A percentile compares a stretch with the other conserved stretches of the same genome.
These are phyloP conservation scores for Syzygium malaccense DNA, from an alignment of 441 rosid species.

Conservation along the genomic window DNA sequence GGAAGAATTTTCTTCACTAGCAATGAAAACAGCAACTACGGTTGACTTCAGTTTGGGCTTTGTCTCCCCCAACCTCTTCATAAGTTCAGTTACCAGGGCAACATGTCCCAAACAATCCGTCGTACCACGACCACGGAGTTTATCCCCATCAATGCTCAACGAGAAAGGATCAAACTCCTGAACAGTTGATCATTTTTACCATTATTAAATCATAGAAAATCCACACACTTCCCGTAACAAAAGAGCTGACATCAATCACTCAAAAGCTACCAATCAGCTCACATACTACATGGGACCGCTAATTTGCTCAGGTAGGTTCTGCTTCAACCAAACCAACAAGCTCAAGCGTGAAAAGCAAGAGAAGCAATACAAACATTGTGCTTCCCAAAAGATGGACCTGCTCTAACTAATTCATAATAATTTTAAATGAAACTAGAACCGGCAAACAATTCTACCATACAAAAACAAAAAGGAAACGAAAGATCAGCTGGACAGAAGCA, in stretches of 20 bases:
- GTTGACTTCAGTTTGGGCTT: slow-evolving; percentile 63
- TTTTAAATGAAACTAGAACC: not conserved
- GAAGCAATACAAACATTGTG: not conserved
- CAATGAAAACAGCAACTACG: slow-evolving; percentile 86
- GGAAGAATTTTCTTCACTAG: slow-evolving; percentile 83
- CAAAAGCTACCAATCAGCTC: not conserved
- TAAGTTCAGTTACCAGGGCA: slow-evolving; percentile 77
- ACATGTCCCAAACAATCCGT: slow-evolving; percentile 98
- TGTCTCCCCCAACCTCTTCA: slow-evolving; percentile 76
- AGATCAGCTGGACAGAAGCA: not conserved
- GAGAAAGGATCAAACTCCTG: slow-evolving; percentile 59
- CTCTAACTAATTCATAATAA: not conserved
- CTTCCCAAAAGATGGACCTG: not conserved
- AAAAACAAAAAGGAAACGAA: not conserved
- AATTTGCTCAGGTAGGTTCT: not conserved
- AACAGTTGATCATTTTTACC: not conserved
- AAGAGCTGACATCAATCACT: not conserved
- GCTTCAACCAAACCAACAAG: not conserved
- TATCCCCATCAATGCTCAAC: slow-evolving; percentile 76
- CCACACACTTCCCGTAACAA: not conserved
- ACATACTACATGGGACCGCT: not conserved
- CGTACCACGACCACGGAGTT: slow-evolving; percentile 90
- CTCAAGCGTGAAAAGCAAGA: not conserved
- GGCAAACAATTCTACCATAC: not conserved
- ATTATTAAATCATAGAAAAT: not conserved